Base-by-base conservation (phyloP, 257 asterid genomes). In the Solanum corneliomulleri region DNA sequence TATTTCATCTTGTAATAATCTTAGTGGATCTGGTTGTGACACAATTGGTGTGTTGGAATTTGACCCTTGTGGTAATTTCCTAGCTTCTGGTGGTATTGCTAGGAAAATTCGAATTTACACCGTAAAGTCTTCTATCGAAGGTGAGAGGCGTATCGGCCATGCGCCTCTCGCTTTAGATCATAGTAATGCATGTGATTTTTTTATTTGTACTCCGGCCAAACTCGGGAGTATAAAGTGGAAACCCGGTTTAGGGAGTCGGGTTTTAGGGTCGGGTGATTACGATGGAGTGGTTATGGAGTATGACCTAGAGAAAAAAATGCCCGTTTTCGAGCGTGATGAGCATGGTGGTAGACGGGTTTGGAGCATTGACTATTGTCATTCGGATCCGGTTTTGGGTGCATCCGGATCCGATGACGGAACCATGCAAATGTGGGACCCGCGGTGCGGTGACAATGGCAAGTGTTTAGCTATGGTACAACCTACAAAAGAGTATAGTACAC, bases 341-440 rank as follows among this genome's bases (percentile, higher is more conserved):
- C 99, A 96, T 69, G 98, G 98, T 0, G 99, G 99, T 2, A 72
- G 95, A 86, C 94, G 99, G 85, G 96, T 96, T 1, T 96, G 98
- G 98, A 93, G 96, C 96, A 89, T 96, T 81, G 98, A 95, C 64
- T 96, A 96, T 81, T 93, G 97, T 29, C 47, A 66, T 5, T 33
- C 70, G 37, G 93, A 92, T 16, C 95, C 98, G 86, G 87, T 88
- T 35, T 16, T 95, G 3, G 99, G 99, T 0, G 98, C 98, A 13
- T 96, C 99, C 89, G 98, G 96, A 41, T 94, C 99, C 72, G 99
- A 96, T 20, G 99, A 96, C 41, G 98, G 99, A 33, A 92, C 98
- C 94, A 90, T 95, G 94, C 99, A 95, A 80, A 89, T 93, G 91
- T 96, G 99, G 99, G 99, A 96, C 85, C 89, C 98, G 0, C 94